Base-by-base conservation (phyloP, 2,329 filamentous ascomycete genomes). In the Ophiostoma sp. region DNA sequence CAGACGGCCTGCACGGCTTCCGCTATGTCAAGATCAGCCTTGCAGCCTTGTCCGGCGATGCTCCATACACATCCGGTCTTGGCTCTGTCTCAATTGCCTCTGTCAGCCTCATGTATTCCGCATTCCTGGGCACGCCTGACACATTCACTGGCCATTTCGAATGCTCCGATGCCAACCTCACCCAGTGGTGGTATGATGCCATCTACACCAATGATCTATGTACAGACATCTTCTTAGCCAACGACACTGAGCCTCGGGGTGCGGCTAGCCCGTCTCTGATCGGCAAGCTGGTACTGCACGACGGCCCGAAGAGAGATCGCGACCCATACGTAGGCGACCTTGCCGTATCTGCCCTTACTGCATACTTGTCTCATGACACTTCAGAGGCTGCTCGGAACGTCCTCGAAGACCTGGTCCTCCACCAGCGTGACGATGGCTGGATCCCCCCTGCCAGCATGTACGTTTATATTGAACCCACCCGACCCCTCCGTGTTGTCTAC, bases 301-400 rank as follows among this genome's bases (percentile, higher is more conserved):
- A 86, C 73, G 84, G 83, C 4, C 80, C 84, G 0, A 86, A 86
- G 74, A 75, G 84, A 64, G 83, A 86, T 69, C 79, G 84, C 20
- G 83, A 85, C 69, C 84, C 84, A 1, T 86, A 86, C 72, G 80
- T 84, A 20, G 84, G 84, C 2, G 84, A 85, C 70, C 74, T 86
- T 44, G 83, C 82, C 2, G 82, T 86, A 1, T 77, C 83, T 2
- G 80, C 80, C 0, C 74, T 83, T 69, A 85, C 84, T 7, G 78
- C 79, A 1, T 86, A 84, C 71, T 73, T 86, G 15, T 83, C 79
- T 5, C 84, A 84, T 69, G 74, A 82, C 73, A 76, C 79, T 44
- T 73, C 79, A 0, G 76, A 79, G 15, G 79, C 82, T 0, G 77
- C 80, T 8, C 73, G 78, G 2, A 84, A 85, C 71, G 81, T 85